Evolutionary conservation across 345 rosid genomes (phyloP).

Genomic region (Rubroshorea leprosula): DNA sequence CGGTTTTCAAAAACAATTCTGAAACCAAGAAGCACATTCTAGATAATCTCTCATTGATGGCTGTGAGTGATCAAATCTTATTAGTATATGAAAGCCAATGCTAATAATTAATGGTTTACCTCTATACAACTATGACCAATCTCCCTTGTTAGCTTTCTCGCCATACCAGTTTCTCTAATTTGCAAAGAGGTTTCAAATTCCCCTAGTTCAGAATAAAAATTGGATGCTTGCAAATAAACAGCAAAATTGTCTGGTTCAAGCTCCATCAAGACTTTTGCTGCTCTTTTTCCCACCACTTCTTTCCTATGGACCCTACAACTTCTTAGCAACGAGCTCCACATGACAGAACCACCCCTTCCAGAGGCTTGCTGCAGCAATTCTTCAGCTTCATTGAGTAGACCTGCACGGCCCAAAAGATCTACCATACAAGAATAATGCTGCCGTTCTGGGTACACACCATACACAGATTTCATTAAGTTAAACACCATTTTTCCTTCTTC

Average conservation of each 20-base stretch:
- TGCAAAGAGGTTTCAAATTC: conserved; percentile 48
- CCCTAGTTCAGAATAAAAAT: conserved; percentile 59
- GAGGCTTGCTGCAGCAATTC: conserved; percentile 44
- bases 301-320: conserved; percentile 64
- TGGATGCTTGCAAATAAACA: conserved; percentile 53
- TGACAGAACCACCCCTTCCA: conserved; percentile 44
- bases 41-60: background rate
- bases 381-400: conserved; percentile 62
- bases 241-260: conserved; percentile 51
- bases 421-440: conserved; percentile 73
- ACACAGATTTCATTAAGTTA: conserved; percentile 38
- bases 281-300: conserved; percentile 58
- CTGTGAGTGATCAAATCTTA: conserved; percentile 6
- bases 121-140: conserved; percentile 57
- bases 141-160: conserved; percentile 50
- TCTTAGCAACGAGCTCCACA: conserved; percentile 75
- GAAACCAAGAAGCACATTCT: conserved; percentile 12
- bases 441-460: conserved; percentile 42
- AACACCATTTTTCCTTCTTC: conserved; percentile 54
- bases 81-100: conserved; percentile 4
- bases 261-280: conserved; percentile 50
- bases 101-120: conserved; percentile 20
- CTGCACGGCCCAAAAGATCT: conserved; percentile 76
- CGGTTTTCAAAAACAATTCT: conserved; percentile 28
- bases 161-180: conserved; percentile 43